Evolutionary conservation across 345 rosid species (phyloP).

Genomic region (Aquilaria malaccensis): DNA sequence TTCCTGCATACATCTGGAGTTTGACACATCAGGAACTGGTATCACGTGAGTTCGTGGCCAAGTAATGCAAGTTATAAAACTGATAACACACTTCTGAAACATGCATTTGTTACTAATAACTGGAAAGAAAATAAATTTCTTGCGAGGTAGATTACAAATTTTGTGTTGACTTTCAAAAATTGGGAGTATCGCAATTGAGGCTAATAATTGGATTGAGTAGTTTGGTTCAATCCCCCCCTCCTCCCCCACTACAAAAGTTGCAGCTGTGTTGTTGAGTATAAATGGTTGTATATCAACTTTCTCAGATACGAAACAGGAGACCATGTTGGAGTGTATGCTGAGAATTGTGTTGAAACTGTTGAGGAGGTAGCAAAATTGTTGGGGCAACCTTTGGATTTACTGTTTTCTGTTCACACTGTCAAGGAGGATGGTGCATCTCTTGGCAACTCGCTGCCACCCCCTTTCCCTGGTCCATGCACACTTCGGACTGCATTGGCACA

Average conservation of each 20-base stretch:
- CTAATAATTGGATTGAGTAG: no score
- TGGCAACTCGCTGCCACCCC: conserved; percentile 78
- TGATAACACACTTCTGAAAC: no score
- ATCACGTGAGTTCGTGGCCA: conserved; percentile 48
- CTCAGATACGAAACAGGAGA: conserved; percentile 76
- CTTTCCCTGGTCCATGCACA: conserved; percentile 67
- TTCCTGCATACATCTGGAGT: conserved; percentile 95
- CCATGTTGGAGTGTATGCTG: conserved; percentile 75
- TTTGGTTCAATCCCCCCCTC: no score
- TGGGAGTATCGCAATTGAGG: no score
- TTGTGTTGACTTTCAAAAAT: no score
- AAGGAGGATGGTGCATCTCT: conserved; percentile 85
- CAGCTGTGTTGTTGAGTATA: no score
- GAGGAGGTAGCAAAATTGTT: conserved; percentile 76
- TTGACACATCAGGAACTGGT: conserved; percentile 85
- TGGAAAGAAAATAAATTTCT: no score
- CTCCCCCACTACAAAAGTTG: no score
- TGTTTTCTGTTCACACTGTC: conserved; percentile 81
- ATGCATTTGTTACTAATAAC: no score
- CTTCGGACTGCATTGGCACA: conserved; percentile 68
- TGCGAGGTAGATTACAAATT: no score
- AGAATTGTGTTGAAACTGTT: conserved; percentile 65
- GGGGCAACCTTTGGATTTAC: conserved; percentile 41
- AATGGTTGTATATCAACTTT: conserved; percentile 5
- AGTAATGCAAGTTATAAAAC: no score